Conservation (phyloP, 2,329 filamentous ascomycete species). For the Fusarium guadeloupense region DNA sequence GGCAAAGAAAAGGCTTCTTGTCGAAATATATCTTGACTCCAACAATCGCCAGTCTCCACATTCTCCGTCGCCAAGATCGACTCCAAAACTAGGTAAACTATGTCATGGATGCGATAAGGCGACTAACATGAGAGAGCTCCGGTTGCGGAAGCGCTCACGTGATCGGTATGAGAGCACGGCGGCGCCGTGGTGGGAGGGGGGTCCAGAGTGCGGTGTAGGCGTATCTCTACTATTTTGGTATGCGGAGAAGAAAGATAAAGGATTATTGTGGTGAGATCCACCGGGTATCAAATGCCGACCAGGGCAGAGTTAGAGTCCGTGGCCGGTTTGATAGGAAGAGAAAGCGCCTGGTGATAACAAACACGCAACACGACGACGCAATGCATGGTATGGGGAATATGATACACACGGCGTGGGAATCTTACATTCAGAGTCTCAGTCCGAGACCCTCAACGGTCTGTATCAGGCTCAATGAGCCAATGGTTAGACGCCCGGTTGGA, state of each 20-base stretch:
- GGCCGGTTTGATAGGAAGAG: constrained; percentile 20
- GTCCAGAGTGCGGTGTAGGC: constrained; percentile 2
- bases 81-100: constrained; percentile 7
- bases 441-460: constrained; percentile 4
- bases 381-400: neutral
- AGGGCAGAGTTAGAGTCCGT: constrained; percentile 4
- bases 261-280: neutral
- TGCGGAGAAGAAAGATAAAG: constrained; percentile 32
- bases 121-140: constrained; percentile 30
- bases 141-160: constrained; percentile 36
- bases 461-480: neutral
- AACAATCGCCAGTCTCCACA: constrained; percentile 22
- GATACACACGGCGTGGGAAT: constrained; percentile 20
- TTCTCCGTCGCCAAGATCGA: constrained; percentile 9
- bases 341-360: neutral
- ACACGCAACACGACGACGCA: constrained; percentile 11
- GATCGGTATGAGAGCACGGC: constrained; percentile 16
- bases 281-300: constrained; percentile 33
- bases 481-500: constrained; percentile 5
- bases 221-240: constrained; percentile 8
- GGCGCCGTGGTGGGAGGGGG: constrained; percentile 22
- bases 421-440: constrained; percentile 1
- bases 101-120: constrained; percentile 35
- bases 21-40: constrained; percentile 31
- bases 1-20: constrained; percentile 15